Percentiles rank a stretch among this genome's conserved stretches.
These are phyloP conservation scores for Paracoccidioides brasiliensis DNA, from an alignment of 2,329 filamentous ascomycete genomes.

Conservation along the genomic window DNA sequence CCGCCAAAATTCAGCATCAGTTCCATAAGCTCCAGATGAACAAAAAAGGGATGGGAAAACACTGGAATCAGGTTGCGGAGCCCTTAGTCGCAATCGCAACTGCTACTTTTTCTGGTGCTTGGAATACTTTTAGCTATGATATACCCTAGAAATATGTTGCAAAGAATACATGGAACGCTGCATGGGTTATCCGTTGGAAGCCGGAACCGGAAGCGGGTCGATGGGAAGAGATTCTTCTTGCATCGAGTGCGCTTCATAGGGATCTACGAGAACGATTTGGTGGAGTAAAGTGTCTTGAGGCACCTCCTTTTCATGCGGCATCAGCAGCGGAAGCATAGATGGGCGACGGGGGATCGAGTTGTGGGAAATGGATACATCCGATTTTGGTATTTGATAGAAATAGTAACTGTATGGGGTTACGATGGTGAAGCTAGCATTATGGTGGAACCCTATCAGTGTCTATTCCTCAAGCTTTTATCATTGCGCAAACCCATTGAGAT, in stretches of 20 bases:
- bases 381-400: neutral
- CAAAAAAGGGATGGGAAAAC: neutral
- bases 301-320: neutral
- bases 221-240: conserved; percentile 5
- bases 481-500: conserved; percentile 1
- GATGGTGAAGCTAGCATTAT: neutral
- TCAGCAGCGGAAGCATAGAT: conserved; percentile 3
- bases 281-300: neutral
- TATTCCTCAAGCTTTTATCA: neutral
- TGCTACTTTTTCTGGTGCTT: neutral
- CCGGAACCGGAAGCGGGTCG: neutral
- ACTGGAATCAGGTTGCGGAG: conserved; percentile 4
- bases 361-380: conserved; percentile 2
- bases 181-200: conserved; percentile 1
- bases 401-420: neutral
- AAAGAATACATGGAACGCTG: conserved; percentile 3
- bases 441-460: neutral
- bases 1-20: conserved; percentile 1
- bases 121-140: neutral
- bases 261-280: neutral
- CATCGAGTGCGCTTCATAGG: conserved; percentile 4
- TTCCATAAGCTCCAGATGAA: neutral
- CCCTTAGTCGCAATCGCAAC: neutral
- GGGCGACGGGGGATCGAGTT: conserved; percentile 7
- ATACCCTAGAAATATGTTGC: neutral